These are phyloP conservation scores for Panaeolus papilionaceus DNA, from an alignment of 768 basidiomycete genomes.

Conservation along the genomic window DNA sequence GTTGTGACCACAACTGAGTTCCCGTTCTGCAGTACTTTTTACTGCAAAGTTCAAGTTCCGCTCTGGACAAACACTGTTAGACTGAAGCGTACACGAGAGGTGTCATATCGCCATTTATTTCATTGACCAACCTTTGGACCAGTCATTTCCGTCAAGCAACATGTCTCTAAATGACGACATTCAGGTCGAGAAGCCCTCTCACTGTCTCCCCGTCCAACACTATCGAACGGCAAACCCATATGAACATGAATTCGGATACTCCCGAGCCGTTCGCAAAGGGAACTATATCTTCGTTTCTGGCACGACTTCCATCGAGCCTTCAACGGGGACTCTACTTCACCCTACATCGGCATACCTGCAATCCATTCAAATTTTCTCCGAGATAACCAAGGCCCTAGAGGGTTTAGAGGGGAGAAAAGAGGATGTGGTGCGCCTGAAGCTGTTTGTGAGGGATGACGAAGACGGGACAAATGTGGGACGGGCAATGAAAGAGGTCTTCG, in stretches of 20 bases:
- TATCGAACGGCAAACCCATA: slow-evolving; percentile 53
- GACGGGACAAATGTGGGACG: slow-evolving; percentile 44
- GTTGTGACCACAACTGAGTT: too few species aligned
- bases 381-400: slow-evolving; percentile 50
- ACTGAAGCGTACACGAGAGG: too few species aligned
- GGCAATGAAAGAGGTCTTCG: slow-evolving; percentile 51
- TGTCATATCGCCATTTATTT: too few species aligned
- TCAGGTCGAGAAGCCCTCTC: not conserved
- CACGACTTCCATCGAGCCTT: slow-evolving; percentile 53
- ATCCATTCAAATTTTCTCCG: slow-evolving; percentile 47
- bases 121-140: too few species aligned
- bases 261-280: slow-evolving; percentile 56
- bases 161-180: not conserved
- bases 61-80: too few species aligned
- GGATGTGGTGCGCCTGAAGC: slow-evolving; percentile 54
- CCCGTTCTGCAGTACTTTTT: too few species aligned
- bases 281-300: slow-evolving; percentile 61
- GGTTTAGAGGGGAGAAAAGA: slow-evolving; percentile 47
- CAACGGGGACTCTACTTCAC: slow-evolving; percentile 44
- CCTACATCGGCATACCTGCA: slow-evolving; percentile 54
- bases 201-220: slow-evolving; percentile 21
- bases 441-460: slow-evolving; percentile 52
- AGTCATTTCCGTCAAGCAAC: too few species aligned
- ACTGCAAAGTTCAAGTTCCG: too few species aligned
- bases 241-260: slow-evolving; percentile 57